These are phyloP conservation scores for Peniophora sp. DNA, from an alignment of 1,284 basidiomycete species.

Conservation along the genomic window DNA sequence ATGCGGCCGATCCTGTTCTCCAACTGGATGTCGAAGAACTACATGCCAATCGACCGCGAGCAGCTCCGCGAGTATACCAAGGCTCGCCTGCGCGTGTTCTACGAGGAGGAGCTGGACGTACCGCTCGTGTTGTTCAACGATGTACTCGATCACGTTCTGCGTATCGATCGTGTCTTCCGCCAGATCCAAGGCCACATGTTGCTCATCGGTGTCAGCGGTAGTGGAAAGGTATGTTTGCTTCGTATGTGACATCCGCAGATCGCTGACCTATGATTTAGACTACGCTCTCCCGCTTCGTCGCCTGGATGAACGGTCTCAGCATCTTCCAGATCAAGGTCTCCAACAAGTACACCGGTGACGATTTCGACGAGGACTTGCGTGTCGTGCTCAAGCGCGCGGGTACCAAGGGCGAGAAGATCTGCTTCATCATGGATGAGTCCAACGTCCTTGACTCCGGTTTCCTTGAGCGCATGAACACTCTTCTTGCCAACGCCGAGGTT, in stretches of 20 bases:
- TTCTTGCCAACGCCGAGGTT: constrained; percentile 98
- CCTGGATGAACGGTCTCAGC: constrained; percentile 98
- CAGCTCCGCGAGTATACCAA: constrained; percentile 93
- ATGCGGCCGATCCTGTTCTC: constrained; percentile 92
- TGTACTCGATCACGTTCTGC: constrained; percentile 93
- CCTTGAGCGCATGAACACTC: constrained; percentile 97
- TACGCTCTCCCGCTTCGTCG: constrained; percentile 95
- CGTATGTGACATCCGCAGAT: constrained; percentile 1
- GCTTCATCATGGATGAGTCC: constrained; percentile 99
- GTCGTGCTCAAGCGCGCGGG: constrained; percentile 90
- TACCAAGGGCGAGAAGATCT: constrained; percentile 98
- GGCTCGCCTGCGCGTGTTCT: constrained; percentile 90
- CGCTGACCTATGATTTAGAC: constrained; percentile 48
- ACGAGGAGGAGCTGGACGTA: constrained; percentile 97
- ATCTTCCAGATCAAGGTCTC: constrained; percentile 99
- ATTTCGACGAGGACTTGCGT: constrained; percentile 97
- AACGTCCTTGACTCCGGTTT: constrained; percentile 99
- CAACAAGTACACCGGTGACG: constrained; percentile 96
- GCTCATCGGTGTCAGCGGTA: constrained; percentile 95
- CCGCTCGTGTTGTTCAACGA: constrained; percentile 99
- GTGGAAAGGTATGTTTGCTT: constrained; percentile 74
- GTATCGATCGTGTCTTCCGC: constrained; percentile 98
- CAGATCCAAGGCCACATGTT: constrained; percentile 96
- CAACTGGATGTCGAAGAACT: constrained; percentile 99
- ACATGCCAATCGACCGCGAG: constrained; percentile 92